Base-by-base conservation (phyloP, 495 filamentous ascomycete species). In the Recurvomyces mirabilis region DNA sequence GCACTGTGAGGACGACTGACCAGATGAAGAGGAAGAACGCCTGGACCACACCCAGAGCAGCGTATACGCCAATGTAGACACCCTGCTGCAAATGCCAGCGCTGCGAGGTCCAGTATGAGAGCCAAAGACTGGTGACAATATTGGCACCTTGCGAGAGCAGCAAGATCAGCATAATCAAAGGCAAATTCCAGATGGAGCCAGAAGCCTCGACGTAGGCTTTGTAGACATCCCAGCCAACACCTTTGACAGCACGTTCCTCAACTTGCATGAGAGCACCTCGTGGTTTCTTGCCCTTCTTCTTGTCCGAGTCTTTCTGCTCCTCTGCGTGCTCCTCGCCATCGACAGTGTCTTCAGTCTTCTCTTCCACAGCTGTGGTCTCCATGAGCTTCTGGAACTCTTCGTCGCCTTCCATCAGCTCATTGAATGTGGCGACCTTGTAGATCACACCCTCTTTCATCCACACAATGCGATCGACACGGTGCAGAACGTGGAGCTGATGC, bases 361-460 rank as follows among this genome's bases (percentile, higher is more conserved):
- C 72, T 49, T 93, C 84, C 15, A 81, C 72, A 15, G 82, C 73
- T 1, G 87, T 91, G 13, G 78, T 81, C 38, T 82, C 78, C 82
- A 96, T 87, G 45, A 98, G 66, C 24, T 78, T 70, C 48, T 75
- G 74, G 64, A 95, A 95, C 6, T 70, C 74, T 20, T 69, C 66
- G 55, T 87, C 82, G 53, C 78, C 68, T 14, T 65, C 65, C 77
- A 93, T 89, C 21, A 96, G 68, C 39, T 93, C 85, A 30, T 84
- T 74, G 53, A 86, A 94, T 1, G 88, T 94, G 51, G 87, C 88
- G 36, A 94, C 68, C 2, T 84, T 84, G 54, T 81, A 72, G 34
- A 98, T 82, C 15, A 87, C 81, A 5, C 93, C 93, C 54, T 96
- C 95, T 41, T 86, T 81, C 23, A 99, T 70, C 4, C 82, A 73